These are phyloP conservation scores for Hypoxylon sp. DNA, from an alignment of 2,329 filamentous ascomycete species.

Conservation along the genomic window DNA sequence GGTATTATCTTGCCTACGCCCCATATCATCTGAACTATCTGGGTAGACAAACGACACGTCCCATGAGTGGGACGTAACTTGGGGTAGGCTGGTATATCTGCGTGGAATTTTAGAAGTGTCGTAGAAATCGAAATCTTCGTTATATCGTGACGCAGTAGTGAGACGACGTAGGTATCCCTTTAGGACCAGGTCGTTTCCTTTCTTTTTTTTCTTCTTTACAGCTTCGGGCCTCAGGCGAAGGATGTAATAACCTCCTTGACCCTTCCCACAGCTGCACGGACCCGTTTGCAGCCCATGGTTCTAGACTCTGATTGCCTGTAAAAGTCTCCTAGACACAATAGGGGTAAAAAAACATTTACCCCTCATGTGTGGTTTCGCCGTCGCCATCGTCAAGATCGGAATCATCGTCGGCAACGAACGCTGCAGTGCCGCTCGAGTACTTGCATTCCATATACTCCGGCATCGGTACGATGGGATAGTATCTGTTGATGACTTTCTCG, in stretches of 20 bases:
- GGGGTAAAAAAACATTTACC: too few species aligned
- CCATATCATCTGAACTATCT: constrained; percentile 3
- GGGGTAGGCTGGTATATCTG: background rate
- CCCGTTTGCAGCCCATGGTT: too few species aligned
- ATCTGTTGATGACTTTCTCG: constrained; percentile 43
- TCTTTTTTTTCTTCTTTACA: background rate
- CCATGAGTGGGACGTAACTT: background rate
- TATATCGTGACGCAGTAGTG: background rate
- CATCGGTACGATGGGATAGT: constrained; percentile 58
- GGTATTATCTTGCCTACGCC: background rate
- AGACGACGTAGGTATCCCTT: background rate
- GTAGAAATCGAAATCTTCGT: background rate
- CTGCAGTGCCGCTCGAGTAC: constrained; percentile 61
- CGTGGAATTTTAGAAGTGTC: background rate
- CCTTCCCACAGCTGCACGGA: background rate
- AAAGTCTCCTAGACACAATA: too few species aligned
- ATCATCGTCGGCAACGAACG: constrained; percentile 60
- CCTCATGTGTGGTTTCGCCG: background rate
- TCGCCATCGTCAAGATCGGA: constrained; percentile 47
- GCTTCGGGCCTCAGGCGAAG: background rate
- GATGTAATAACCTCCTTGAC: background rate
- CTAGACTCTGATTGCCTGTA: too few species aligned
- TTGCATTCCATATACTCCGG: constrained; percentile 57
- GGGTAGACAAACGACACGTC: background rate
- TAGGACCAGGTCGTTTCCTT: background rate